These are phyloP conservation scores for Rubroboletus pulcherrimus DNA, from an alignment of 768 basidiomycete genomes.

Conservation along the genomic window DNA sequence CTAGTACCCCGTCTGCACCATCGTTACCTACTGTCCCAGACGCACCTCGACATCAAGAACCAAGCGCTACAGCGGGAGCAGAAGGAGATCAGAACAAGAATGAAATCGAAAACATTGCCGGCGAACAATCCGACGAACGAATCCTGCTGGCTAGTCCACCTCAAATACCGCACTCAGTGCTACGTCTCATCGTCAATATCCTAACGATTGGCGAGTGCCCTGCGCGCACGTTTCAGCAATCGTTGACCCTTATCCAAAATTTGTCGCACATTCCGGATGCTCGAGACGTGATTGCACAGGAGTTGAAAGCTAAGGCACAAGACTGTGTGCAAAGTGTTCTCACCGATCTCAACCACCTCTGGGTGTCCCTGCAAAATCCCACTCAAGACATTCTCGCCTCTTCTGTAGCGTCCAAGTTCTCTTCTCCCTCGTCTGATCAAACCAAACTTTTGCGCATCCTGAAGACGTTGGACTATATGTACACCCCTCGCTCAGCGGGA, in stretches of 20 bases:
- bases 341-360: constrained; percentile 74
- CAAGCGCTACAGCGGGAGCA: constrained; percentile 9
- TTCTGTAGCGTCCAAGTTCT: constrained; percentile 83
- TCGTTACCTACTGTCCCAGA: constrained; percentile 7
- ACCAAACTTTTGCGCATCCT: constrained; percentile 94
- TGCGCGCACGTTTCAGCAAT: constrained; percentile 92
- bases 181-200: constrained; percentile 93
- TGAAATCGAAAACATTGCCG: constrained; percentile 14
- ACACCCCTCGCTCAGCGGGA: constrained; percentile 55
- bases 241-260: constrained; percentile 87
- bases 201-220: constrained; percentile 97
- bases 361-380: constrained; percentile 54
- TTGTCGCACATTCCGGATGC: constrained; percentile 85
- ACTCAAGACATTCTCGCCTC: constrained; percentile 56
- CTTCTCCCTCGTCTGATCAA: constrained; percentile 89
- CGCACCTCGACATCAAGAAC: constrained; percentile 10
- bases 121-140: constrained; percentile 35
- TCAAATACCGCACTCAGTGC: constrained; percentile 76
- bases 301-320: constrained; percentile 82
- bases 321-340: constrained; percentile 77
- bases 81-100: constrained; percentile 24
- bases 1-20: constrained; percentile 4
- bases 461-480: constrained; percentile 98
- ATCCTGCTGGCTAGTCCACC: constrained; percentile 71
- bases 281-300: constrained; percentile 83